Base-by-base conservation (phyloP, 768 basidiomycete species). In the Mycena chlorophos region DNA sequence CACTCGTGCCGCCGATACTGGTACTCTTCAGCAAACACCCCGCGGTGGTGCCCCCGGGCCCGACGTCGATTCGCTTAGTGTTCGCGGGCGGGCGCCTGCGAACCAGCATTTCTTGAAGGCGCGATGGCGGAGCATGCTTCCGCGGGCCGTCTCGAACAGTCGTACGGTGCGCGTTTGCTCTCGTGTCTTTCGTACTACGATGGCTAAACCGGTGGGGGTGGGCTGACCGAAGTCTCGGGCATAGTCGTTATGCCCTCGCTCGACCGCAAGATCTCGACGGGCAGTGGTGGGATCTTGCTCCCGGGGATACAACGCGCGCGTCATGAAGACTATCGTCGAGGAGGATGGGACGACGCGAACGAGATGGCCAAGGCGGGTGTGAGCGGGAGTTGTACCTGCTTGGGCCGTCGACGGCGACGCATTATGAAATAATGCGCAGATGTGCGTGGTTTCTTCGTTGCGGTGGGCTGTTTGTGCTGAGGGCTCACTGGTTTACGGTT, bases 1-100 rank as follows among this genome's bases (percentile, higher is more conserved):
- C 56, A 62, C 74, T 29, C 16, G 74, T 78, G 10, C 76, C 75
- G 2, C 76, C 74, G 28, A 69, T 73, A 42, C 58, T 76, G 1
- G 72, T 78, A 19, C 55, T 75, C n/a, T 63, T 77, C 22, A 73
- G 73, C 67, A 78, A 77, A 73, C 70, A 75, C 60, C 75, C 76
- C 29, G 66, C 64, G 6, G 63, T 67, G 37, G 73, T 71, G 53
- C 58, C 70, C 2, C 67, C 68, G 20, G 69, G 77, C 52, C 63
- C 78, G 19, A 65, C 65, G 1, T 55, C 64, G 16, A 50, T 77
- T 42, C 61, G 67, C 29, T 65, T 61, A 34, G 57, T 69, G 53
- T 65, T 73, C 25, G 69, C 57, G 40, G 76, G 76, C 40, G 75
- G 71, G 75, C 75, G 3, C 77, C 75, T 12, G 43, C 77, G 16